A percentile compares a stretch with the other conserved stretches of the same genome.
These are phyloP conservation scores for Lactuca sativa DNA, from an alignment of 129 eudicot species.

Conservation along the genomic window DNA sequence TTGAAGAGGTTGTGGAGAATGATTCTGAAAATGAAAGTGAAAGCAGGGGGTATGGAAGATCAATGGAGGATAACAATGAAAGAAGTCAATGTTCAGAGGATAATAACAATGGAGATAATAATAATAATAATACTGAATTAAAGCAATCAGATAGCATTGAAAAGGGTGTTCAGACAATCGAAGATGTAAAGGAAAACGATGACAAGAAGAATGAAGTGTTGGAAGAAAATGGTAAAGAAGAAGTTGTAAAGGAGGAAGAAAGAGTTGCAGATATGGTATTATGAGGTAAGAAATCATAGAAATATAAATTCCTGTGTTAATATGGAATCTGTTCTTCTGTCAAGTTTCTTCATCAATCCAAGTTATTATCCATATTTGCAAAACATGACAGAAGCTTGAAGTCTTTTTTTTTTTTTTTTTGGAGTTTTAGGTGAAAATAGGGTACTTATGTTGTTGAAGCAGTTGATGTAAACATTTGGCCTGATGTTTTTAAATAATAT, in stretches of 20 bases:
- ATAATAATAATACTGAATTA: slow-evolving; percentile 4
- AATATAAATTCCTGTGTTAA: slow-evolving; percentile 22
- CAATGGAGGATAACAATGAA: slow-evolving; percentile 29
- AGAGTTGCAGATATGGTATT: slow-evolving; percentile 1
- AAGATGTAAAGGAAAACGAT: not conserved
- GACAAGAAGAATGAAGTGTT: slow-evolving; percentile 12
- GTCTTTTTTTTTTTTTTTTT: slow-evolving; percentile 2
- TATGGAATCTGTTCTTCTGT: slow-evolving; percentile 15
- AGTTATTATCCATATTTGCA: slow-evolving; percentile 14
- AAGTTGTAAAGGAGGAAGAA: slow-evolving; percentile 22
- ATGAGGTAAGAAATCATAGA: slow-evolving; percentile 11
- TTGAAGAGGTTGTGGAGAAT: slow-evolving; percentile 72
- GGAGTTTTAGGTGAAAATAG: slow-evolving; percentile 22
- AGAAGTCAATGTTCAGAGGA: slow-evolving; percentile 28
- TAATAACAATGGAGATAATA: slow-evolving; percentile 7
- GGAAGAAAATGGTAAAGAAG: slow-evolving; percentile 4
- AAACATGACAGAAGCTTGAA: not conserved
- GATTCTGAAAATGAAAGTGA: slow-evolving; percentile 67
- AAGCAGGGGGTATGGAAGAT: slow-evolving; percentile 34
- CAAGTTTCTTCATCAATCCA: slow-evolving; percentile 23
- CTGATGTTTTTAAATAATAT: slow-evolving; percentile 22
- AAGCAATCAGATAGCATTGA: slow-evolving; percentile 23
- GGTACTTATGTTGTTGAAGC: slow-evolving; percentile 25
- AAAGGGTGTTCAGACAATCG: slow-evolving; percentile 12
- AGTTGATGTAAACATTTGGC: slow-evolving; percentile 36